These are phyloP conservation scores for Citrus australasica DNA, from an alignment of 345 rosid species.

Conservation along the genomic window DNA sequence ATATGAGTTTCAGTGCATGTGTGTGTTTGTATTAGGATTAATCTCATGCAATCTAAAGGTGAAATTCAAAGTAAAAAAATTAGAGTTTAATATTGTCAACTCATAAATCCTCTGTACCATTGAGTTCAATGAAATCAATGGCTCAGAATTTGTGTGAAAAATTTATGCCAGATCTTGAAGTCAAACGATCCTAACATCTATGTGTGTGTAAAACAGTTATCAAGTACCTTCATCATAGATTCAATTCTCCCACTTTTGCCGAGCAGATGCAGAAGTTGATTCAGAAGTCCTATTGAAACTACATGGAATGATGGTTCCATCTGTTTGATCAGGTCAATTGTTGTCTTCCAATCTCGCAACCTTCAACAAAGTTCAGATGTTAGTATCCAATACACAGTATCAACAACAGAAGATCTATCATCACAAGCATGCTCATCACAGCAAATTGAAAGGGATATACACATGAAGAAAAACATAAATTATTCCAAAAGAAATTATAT, in stretches of 20 bases:
- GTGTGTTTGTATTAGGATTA: too few relatives aligned
- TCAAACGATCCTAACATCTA: background rate
- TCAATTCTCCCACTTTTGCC: slow-evolving; percentile 86
- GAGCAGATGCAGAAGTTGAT: slow-evolving; percentile 72
- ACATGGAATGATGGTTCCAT: slow-evolving; percentile 66
- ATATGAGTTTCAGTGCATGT: too few relatives aligned
- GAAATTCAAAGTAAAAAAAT: too few relatives aligned
- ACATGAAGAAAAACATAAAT: background rate
- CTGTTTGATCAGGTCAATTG: slow-evolving; percentile 46
- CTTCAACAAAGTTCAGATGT: slow-evolving; percentile 34
- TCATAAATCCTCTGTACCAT: too few relatives aligned
- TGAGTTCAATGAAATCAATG: too few relatives aligned
- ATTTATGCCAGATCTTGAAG: background rate
- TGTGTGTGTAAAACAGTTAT: background rate
- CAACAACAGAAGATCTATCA: slow-evolving; percentile 13
- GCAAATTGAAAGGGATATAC: background rate
- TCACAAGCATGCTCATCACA: too few relatives aligned
- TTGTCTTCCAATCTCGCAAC: slow-evolving; percentile 74
- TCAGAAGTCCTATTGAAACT: slow-evolving; percentile 60
- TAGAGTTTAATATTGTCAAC: too few relatives aligned
- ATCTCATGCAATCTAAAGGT: too few relatives aligned
- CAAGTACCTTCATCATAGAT: slow-evolving; percentile 70
- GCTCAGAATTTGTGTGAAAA: too few relatives aligned
- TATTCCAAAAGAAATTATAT: background rate
- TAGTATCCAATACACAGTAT: slow-evolving; percentile 4